phyloP scores from a whole-genome alignment of 1,284 basidiomycete species.

The Cerioporus squamosus region DNA sequence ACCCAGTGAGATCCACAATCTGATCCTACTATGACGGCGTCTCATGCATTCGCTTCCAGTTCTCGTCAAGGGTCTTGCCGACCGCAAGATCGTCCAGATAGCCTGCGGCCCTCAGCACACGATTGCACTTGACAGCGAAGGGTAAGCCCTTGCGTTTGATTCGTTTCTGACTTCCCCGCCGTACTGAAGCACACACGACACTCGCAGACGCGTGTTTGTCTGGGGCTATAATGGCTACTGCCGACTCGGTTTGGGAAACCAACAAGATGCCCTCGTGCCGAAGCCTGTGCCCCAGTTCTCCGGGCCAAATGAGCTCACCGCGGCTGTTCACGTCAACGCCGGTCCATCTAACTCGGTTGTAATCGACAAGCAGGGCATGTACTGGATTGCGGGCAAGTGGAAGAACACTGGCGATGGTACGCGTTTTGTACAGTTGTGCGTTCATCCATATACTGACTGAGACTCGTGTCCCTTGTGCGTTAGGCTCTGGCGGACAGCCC shows the following conservation, averaged over 20 bases:
- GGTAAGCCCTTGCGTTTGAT: slow-evolving; percentile 44
- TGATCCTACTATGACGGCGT: slow-evolving; percentile 11
- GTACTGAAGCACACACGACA: not conserved
- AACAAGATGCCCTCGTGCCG: slow-evolving; percentile 79
- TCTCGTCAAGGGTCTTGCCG: slow-evolving; percentile 72
- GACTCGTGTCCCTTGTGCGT: not conserved
- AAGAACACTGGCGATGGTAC: slow-evolving; percentile 90
- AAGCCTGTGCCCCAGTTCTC: slow-evolving; percentile 83
- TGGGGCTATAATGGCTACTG: slow-evolving; percentile 90
- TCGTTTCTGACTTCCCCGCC: not conserved
- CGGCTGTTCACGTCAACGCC: slow-evolving; percentile 72
- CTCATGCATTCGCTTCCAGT: slow-evolving; percentile 43
- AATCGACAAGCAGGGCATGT: slow-evolving; percentile 83
- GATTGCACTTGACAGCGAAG: slow-evolving; percentile 79
- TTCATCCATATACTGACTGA: slow-evolving; percentile 12
- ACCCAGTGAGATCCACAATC: slow-evolving; percentile 57
- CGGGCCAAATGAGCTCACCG: slow-evolving; percentile 66
- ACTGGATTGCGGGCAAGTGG: slow-evolving; percentile 90
- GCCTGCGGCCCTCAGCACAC: slow-evolving; percentile 88
- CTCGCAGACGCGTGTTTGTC: slow-evolving; percentile 70
- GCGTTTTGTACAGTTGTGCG: slow-evolving; percentile 25
- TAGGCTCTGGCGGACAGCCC: slow-evolving; percentile 80
- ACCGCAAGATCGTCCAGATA: slow-evolving; percentile 80
- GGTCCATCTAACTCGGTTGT: slow-evolving; percentile 87
- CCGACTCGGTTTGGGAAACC: slow-evolving; percentile 82